A percentile compares a stretch with the other conserved stretches of the same genome.
Conservation (phyloP, 306 rosid genomes). For the Argentina anserina region DNA sequence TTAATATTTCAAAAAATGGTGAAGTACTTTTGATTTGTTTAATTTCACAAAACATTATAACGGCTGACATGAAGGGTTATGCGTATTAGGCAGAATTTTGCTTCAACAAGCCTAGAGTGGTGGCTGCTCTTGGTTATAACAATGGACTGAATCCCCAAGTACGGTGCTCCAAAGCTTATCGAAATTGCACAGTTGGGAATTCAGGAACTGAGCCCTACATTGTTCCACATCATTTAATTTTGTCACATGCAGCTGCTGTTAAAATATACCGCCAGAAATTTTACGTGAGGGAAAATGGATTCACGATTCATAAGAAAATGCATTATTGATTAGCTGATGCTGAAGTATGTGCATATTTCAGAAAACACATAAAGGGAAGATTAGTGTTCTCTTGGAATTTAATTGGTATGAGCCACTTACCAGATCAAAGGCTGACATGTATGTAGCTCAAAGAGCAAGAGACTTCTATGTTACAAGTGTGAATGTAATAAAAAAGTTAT, state of each 20-base stretch:
- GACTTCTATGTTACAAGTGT: conserved; percentile 84
- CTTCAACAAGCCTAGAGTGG: conserved; percentile 85
- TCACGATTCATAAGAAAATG: not conserved
- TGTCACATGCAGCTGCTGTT: conserved; percentile 83
- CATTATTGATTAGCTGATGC: not conserved
- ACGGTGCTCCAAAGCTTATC: conserved; percentile 74
- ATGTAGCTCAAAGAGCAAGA: conserved; percentile 92
- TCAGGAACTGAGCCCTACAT: conserved; percentile 87
- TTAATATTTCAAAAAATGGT: too few relatives aligned
- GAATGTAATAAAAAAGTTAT: too few relatives aligned
- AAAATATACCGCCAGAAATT: conserved; percentile 74
- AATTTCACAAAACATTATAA: not conserved
- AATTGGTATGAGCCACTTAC: conserved; percentile 94
- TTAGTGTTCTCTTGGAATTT: conserved; percentile 81
- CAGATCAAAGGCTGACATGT: conserved; percentile 72
- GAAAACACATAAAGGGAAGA: conserved; percentile 72
- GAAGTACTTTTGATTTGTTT: not conserved
- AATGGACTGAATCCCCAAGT: conserved; percentile 71
- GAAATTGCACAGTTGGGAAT: conserved; percentile 75
- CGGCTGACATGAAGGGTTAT: conserved; percentile 65
- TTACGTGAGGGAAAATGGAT: conserved; percentile 38
- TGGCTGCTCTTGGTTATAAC: conserved; percentile 89
- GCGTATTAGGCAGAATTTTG: conserved; percentile 91
- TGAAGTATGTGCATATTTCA: conserved; percentile 24
- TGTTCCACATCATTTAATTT: conserved; percentile 73